Percentiles rank a stretch among this genome's conserved stretches.
Evolutionary conservation across 2,329 filamentous ascomycete species (phyloP).

Genomic region (Colletotrichum sp.): DNA sequence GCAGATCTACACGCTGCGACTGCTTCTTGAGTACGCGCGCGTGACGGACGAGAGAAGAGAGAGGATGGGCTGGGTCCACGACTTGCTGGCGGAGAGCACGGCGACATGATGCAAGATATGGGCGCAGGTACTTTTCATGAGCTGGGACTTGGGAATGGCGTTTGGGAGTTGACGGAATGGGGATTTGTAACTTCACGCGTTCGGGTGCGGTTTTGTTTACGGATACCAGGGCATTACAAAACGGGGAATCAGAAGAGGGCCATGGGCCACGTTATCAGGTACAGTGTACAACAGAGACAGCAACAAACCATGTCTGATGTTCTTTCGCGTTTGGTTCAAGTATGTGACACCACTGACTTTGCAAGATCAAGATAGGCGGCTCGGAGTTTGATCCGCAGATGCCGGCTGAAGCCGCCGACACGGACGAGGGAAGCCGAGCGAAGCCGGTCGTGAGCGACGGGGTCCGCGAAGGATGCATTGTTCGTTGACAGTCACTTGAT

Average conservation of each 20-base stretch:
- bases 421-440: neutral
- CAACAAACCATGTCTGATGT: neutral
- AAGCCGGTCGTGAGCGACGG: neutral
- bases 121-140: neutral
- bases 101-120: neutral
- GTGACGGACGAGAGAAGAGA: conserved; percentile 57
- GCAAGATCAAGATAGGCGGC: neutral
- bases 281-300: neutral
- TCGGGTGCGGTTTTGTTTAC: neutral
- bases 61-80: conserved; percentile 60
- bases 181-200: accelerated
- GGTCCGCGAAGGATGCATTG: neutral
- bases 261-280: neutral
- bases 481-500: neutral
- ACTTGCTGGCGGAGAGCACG: conserved; percentile 37
- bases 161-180: neutral
- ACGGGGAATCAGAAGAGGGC: neutral
- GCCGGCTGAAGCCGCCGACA: neutral
- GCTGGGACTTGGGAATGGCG: neutral
- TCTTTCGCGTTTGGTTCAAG: neutral
- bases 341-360: neutral
- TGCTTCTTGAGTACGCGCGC: conserved; percentile 69
- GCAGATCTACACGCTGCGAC: conserved; percentile 70
- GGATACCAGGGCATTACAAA: conserved; percentile 1
- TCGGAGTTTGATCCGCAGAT: neutral